phyloP scores from a whole-genome alignment of 768 basidiomycete species.

The Harrya chromipes region DNA sequence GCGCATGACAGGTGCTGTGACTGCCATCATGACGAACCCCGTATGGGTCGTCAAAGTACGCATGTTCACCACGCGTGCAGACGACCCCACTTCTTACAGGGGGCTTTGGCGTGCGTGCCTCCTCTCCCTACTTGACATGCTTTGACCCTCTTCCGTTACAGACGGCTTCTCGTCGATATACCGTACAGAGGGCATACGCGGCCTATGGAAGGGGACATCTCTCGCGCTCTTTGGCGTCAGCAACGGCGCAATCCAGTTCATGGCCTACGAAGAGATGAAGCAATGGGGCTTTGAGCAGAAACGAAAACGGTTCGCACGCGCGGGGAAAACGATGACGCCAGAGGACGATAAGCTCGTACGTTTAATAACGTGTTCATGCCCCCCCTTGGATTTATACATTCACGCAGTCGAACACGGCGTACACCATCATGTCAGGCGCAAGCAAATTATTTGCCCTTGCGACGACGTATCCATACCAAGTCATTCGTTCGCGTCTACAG shows the following conservation, averaged over 20 bases:
- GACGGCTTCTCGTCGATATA: conserved; percentile 75
- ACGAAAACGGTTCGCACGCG: conserved; percentile 53
- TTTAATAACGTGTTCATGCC: background rate
- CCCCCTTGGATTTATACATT: background rate
- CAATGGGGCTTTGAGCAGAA: conserved; percentile 82
- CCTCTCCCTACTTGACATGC: background rate
- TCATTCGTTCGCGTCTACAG: conserved; percentile 90
- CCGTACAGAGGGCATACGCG: conserved; percentile 67
- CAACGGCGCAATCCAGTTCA: conserved; percentile 95
- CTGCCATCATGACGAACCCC: conserved; percentile 93
- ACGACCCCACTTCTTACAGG: conserved; percentile 71
- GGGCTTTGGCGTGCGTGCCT: conserved; percentile 62
- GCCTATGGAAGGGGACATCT: conserved; percentile 84
- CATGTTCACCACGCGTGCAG: conserved; percentile 81
- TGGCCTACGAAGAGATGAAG: conserved; percentile 96
- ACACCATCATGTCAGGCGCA: conserved; percentile 87
- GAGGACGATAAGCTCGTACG: conserved; percentile 86
- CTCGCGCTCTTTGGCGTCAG: conserved; percentile 90
- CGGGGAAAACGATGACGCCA: conserved; percentile 62
- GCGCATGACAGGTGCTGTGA: conserved; percentile 69
- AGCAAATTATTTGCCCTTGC: conserved; percentile 85
- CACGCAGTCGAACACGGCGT: conserved; percentile 80
- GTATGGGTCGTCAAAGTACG: conserved; percentile 98
- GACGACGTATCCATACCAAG: conserved; percentile 96
- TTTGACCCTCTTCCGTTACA: conserved; percentile 20